Percentiles rank a stretch among this genome's conserved stretches.
Conservation (phyloP, 2,329 filamentous ascomycete species). For the Fusarium camptoceras region DNA sequence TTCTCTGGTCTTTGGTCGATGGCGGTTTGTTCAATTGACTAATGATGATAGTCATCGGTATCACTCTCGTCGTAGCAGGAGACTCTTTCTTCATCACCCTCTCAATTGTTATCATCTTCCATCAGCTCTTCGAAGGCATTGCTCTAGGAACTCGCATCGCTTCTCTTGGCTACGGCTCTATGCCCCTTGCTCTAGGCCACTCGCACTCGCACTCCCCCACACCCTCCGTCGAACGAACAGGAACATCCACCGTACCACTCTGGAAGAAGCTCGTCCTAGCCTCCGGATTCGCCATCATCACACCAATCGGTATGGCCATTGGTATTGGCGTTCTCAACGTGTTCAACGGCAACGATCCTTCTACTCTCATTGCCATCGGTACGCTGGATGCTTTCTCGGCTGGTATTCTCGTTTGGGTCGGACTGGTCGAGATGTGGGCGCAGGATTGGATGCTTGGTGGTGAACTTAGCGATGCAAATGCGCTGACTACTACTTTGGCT, state of each 20-base stretch:
- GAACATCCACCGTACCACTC: constrained; percentile 50
- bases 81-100: constrained; percentile 68
- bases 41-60: constrained; percentile 64
- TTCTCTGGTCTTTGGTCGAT: rapidly evolving
- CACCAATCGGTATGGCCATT: constrained; percentile 83
- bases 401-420: constrained; percentile 82
- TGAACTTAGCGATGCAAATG: constrained; percentile 65
- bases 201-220: constrained; percentile 38
- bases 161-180: constrained; percentile 57
- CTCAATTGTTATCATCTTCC: constrained; percentile 77
- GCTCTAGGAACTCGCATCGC: constrained; percentile 79
- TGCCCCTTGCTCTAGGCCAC: constrained; percentile 35
- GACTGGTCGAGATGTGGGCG: constrained; percentile 82
- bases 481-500: constrained; percentile 61
- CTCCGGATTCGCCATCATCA: constrained; percentile 73
- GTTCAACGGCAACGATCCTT: constrained; percentile 79
- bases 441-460: constrained; percentile 74
- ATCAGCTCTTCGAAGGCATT: constrained; percentile 82
- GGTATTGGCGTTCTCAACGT: constrained; percentile 75
- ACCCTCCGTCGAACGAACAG: constrained; percentile 30
- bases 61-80: constrained; percentile 70
- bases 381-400: constrained; percentile 79
- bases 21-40: not conserved
- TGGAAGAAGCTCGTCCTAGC: constrained; percentile 70
- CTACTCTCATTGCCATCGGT: constrained; percentile 76